These are phyloP conservation scores for sorghum (Sorghum bicolor) DNA, from an alignment of 176 grass and related monocot species.

Conservation along the genomic window DNA sequence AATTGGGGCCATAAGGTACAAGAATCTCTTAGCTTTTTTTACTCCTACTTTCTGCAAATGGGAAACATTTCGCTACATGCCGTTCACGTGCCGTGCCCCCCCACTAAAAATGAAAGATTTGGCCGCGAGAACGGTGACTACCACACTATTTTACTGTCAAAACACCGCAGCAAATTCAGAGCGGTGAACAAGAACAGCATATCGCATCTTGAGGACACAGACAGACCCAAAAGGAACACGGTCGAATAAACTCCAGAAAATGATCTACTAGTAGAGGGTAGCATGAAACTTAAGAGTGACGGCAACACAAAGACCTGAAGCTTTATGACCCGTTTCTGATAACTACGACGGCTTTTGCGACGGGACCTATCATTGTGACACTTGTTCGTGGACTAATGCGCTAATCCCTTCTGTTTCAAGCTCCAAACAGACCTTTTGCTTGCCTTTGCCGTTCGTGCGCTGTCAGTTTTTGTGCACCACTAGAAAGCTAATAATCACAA, in stretches of 20 bases:
- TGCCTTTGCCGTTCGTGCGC: slow-evolving; percentile 6
- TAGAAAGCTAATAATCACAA: background rate
- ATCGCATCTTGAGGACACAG: background rate
- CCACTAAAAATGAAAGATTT: background rate
- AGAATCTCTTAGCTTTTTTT: slow-evolving; percentile 13
- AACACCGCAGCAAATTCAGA: background rate
- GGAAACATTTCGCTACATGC: slow-evolving; percentile 29
- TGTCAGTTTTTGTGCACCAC: slow-evolving; percentile 2
- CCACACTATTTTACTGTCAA: background rate
- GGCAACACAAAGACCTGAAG: background rate
- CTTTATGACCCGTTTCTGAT: background rate
- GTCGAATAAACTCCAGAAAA: background rate
- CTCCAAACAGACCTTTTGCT: background rate
- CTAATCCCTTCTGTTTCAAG: slow-evolving; percentile 19
- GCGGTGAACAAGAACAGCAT: background rate
- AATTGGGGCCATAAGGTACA: background rate
- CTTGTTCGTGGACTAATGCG: slow-evolving; percentile 28
- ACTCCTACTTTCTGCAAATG: background rate
- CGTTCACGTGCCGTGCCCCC: slow-evolving; percentile 20
- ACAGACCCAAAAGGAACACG: background rate
- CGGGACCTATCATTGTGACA: background rate
- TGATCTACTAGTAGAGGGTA: background rate
- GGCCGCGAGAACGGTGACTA: background rate
- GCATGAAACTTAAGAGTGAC: background rate
- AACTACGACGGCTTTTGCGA: background rate